Evolutionary conservation across 208 protist genomes (phyloP).

Genomic region (Naegleria gruberi): DNA sequence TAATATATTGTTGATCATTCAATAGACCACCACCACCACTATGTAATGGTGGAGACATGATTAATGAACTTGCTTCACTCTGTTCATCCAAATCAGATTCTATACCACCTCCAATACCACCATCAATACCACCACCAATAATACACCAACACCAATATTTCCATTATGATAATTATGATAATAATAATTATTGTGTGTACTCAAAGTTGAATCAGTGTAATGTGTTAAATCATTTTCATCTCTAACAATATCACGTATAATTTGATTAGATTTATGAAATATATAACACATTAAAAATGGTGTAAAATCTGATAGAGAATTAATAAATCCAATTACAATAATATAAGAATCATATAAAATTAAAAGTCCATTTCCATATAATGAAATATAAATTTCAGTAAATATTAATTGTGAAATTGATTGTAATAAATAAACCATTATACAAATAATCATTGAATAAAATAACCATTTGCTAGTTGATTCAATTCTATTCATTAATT

Average conservation of each 20-base stretch:
- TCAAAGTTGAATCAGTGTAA: too few species aligned
- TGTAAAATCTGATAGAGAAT: background rate
- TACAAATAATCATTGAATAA: background rate
- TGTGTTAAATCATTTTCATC: too few species aligned
- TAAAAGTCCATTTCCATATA: background rate
- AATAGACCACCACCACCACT: too few species aligned
- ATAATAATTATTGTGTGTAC: too few species aligned
- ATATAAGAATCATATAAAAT: background rate
- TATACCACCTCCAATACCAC: too few species aligned
- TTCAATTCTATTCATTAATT: background rate
- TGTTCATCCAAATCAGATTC: too few species aligned
- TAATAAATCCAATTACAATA: background rate
- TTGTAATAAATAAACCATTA: background rate
- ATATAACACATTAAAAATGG: background rate
- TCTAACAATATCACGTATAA: background rate
- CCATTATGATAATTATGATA: too few species aligned
- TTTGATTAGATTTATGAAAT: background rate
- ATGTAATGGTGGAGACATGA: too few species aligned
- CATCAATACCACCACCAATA: too few species aligned
- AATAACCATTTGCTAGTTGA: background rate
- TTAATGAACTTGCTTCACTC: too few species aligned
- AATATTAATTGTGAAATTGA: background rate
- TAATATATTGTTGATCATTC: too few species aligned
- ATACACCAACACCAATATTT: too few species aligned
- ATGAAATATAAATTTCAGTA: background rate